Base-by-base conservation (phyloP, 2,329 filamentous ascomycete species). In the Claviceps pazoutovae region DNA sequence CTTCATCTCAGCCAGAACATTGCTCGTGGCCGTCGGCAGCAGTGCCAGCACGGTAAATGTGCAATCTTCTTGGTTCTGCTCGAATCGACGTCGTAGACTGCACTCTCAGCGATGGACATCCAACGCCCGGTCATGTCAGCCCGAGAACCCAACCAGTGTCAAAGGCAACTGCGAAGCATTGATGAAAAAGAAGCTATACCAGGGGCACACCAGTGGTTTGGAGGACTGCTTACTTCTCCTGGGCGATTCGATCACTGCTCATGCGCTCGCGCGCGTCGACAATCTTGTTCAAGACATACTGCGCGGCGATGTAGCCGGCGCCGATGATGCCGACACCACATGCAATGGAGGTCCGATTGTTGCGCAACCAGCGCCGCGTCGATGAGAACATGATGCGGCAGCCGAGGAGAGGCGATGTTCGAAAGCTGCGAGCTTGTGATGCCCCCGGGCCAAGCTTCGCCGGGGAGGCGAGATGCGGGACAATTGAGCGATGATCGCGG, bases 41-140 rank as follows among this genome's bases (percentile, higher is more conserved):
- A 98, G 81, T 34, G 91, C 93, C n/a, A 97, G 82, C 45, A 97
- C 89, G 39, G 93, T 98, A 66, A 94, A 96, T 47, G 91, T 96
- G 71, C 93, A 98, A 69, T 98, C 93, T 66, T 95, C 91, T 66
- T 98, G 93, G 68, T 98, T 98, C 70, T 98, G 93, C 68, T 97
- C 88, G 71, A 98, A 98, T 63, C 93, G 86, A 54, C 93, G 86
- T 49, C 90, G 89, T 55, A 98, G 79, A 68, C 91, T 97, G 43
- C 5, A 34, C 2, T 23, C 23, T 6, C 1, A 38, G 11, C 2
- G 23, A 19, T 9, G 38, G 46, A 23, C 2, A 13, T n/a, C n/a
- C 3, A 5, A 11, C 34, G 17, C 34, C 8, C 45, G 5, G 19
- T 39, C 19, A 48, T 39, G 46, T 48, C 5, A 48, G 46, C 19